Percentiles rank a stretch among this genome's conserved stretches.
These are phyloP conservation scores for Geotrichum restrictum DNA, from an alignment of 1,139 yeast species.

Conservation along the genomic window DNA sequence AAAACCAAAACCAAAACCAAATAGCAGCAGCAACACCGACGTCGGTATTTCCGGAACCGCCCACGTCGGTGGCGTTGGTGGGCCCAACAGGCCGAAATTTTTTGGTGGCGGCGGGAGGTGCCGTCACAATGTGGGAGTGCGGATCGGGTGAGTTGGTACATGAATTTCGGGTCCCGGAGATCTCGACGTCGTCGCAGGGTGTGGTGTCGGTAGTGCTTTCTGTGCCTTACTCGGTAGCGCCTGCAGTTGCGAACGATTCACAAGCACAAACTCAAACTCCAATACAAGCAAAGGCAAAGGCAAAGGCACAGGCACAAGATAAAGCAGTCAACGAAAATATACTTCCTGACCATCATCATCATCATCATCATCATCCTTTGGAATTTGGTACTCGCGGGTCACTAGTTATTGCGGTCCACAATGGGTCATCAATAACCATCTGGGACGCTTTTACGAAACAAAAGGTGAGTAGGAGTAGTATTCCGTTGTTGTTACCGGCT, in stretches of 20 bases:
- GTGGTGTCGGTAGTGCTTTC: conserved; percentile 26
- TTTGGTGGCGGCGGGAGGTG: conserved; percentile 40
- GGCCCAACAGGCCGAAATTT: conserved; percentile 66
- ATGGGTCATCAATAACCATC: conserved; percentile 33
- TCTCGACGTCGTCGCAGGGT: conserved; percentile 22
- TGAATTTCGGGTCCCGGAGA: conserved; percentile 33
- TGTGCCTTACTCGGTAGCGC: conserved; percentile 31
- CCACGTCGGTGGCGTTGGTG: conserved; percentile 43
- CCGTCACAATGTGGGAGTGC: conserved; percentile 65
- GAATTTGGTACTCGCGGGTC: conserved; percentile 45
- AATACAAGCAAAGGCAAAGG: too few relatives aligned
- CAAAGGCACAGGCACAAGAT: too few relatives aligned
- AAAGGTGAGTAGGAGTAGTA: too few relatives aligned
- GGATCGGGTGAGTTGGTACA: conserved; percentile 49
- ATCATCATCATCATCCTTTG: conserved; percentile 21
- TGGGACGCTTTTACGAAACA: conserved; percentile 12
- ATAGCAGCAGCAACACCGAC: too few relatives aligned
- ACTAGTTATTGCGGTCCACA: conserved; percentile 45
- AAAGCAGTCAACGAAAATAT: too few relatives aligned
- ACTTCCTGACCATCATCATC: too few relatives aligned
- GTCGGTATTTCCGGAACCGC: background rate
- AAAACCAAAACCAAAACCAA: too few relatives aligned
- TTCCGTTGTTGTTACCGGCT: conserved; percentile 1
- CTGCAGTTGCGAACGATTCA: too few relatives aligned
- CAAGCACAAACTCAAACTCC: too few relatives aligned